A percentile compares a stretch with the other conserved stretches of the same genome.
These are phyloP conservation scores for Pestalotiopsis sp. DNA, from an alignment of 2,329 filamentous ascomycete genomes.

Conservation along the genomic window DNA sequence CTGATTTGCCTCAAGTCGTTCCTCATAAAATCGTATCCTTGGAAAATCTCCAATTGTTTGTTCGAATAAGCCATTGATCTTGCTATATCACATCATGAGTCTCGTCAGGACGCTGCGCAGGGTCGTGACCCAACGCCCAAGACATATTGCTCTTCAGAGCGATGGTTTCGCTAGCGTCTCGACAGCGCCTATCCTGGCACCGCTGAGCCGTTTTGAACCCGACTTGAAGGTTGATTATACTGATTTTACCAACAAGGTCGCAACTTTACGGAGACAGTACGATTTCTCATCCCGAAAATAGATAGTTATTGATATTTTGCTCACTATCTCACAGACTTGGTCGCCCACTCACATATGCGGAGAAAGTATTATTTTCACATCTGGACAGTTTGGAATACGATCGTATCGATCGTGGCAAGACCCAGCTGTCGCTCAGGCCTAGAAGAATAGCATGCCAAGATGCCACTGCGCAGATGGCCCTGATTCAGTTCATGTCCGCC, in stretches of 20 bases:
- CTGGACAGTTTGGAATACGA: constrained; percentile 89
- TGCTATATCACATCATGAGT: no score
- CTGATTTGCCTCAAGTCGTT: neutral
- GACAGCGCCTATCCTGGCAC: neutral
- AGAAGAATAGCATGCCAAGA: constrained; percentile 99
- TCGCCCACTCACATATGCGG: constrained; percentile 76
- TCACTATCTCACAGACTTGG: neutral
- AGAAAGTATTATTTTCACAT: constrained; percentile 98
- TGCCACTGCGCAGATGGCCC: constrained; percentile 96
- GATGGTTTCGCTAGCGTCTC: neutral
- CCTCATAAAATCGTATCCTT: neutral
- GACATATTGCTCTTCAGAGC: neutral
- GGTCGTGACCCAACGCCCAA: neutral
- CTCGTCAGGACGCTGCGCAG: neutral
- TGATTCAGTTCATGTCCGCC: constrained; percentile 98
- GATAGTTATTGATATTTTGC: neutral
- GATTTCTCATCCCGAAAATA: neutral
- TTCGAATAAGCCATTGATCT: no score
- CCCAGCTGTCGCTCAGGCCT: constrained; percentile 94
- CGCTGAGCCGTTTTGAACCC: neutral
- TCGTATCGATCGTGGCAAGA: constrained; percentile 78
- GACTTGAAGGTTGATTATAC: neutral
- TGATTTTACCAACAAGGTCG: neutral
- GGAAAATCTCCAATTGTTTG: no score
- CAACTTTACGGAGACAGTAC: neutral